phyloP scores from a whole-genome alignment of 768 basidiomycete genomes.

The Leccinum disarticulatum region DNA sequence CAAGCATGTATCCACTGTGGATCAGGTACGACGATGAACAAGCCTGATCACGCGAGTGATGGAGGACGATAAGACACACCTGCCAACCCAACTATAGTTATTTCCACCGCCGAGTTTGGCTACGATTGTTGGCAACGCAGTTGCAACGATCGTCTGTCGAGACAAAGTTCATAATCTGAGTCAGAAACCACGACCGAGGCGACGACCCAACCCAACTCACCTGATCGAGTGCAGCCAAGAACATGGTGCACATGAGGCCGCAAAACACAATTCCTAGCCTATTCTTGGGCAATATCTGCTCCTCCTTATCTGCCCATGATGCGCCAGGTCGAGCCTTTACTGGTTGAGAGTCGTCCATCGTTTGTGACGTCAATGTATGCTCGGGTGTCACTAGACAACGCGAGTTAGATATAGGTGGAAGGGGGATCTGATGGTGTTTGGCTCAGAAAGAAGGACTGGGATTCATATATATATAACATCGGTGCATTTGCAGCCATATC shows the following conservation, averaged over 20 bases:
- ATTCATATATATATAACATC: neutral
- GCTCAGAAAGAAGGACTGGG: neutral
- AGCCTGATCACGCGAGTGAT: neutral
- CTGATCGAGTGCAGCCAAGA: conserved; percentile 58
- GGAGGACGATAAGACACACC: conserved; percentile 36
- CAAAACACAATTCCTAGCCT: conserved; percentile 26
- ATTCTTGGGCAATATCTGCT: conserved; percentile 49
- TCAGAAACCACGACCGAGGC: neutral
- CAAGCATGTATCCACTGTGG: conserved; percentile 71
- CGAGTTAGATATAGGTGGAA: neutral
- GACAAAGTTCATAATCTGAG: neutral
- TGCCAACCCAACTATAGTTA: conserved; percentile 74
- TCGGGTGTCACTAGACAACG: neutral
- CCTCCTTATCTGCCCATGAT: conserved; percentile 55
- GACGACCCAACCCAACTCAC: conserved; percentile 30
- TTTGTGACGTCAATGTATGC: neutral
- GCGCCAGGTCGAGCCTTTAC: conserved; percentile 42
- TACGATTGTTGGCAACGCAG: conserved; percentile 76
- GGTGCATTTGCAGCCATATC: neutral
- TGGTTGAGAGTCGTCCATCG: conserved; percentile 8
- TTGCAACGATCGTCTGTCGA: conserved; percentile 64
- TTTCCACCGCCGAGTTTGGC: conserved; percentile 59
- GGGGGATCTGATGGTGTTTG: neutral
- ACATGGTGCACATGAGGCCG: conserved; percentile 31
- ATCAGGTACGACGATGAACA: neutral